Conservation (phyloP, 768 basidiomycete species). For the Gautieria morchelliformis region DNA sequence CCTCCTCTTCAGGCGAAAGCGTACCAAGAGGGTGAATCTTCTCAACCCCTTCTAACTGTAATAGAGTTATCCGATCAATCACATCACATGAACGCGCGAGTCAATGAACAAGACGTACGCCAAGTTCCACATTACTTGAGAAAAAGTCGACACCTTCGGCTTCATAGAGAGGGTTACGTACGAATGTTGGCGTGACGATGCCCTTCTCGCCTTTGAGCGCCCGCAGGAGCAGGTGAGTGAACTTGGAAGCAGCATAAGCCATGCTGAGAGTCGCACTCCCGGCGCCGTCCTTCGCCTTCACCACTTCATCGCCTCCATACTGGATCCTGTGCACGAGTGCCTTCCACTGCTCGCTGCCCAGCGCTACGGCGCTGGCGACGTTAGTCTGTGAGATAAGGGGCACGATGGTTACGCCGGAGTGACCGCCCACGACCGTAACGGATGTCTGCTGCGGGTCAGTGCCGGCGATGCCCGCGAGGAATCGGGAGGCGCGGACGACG, state of each 20-base stretch:
- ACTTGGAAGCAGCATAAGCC: conserved; percentile 71
- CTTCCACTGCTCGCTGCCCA: conserved; percentile 58
- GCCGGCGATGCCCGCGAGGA: conserved; percentile 65
- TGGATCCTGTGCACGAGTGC: conserved; percentile 90
- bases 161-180: conserved; percentile 79
- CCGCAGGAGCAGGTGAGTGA: conserved; percentile 49
- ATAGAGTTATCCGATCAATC: too few species aligned
- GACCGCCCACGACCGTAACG: conserved; percentile 89
- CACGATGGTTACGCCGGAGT: conserved; percentile 96
- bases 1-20: conserved; percentile 74
- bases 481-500: conserved; percentile 91
- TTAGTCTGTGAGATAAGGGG: conserved; percentile 82
- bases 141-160: conserved; percentile 90
- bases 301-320: conserved; percentile 97
- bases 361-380: conserved; percentile 56
- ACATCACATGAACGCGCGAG: too few species aligned
- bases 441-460: conserved; percentile 54
- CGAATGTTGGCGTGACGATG: conserved; percentile 72
- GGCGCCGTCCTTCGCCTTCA: conserved; percentile 91
- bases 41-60: conserved; percentile 75
- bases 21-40: conserved; percentile 82
- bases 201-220: conserved; percentile 60
- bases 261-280: conserved; percentile 70
- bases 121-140: conserved; percentile 89
- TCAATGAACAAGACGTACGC: conserved; percentile 40